Percentiles rank a stretch among this genome's conserved stretches.
Conservation (phyloP, 345 rosid species). For the Rhizophora apiculata region DNA sequence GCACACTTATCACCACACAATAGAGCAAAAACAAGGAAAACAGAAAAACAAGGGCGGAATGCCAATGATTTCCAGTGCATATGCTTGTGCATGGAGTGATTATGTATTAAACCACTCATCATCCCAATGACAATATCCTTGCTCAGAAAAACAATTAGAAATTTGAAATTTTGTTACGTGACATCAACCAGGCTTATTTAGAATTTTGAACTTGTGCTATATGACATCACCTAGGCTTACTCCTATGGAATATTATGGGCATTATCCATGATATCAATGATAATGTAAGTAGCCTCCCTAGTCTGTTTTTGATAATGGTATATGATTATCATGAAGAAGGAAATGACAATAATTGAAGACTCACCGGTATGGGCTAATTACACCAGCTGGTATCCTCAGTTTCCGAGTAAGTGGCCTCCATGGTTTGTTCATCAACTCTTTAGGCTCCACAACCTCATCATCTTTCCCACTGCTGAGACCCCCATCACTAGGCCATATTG, state of each 20-base stretch:
- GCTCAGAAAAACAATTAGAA: not conserved
- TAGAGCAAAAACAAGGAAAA: not conserved
- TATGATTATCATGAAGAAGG: not conserved
- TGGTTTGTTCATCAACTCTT: conserved; percentile 78
- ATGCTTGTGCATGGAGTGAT: not conserved
- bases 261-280: too few species aligned
- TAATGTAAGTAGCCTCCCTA: too few species aligned
- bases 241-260: too few species aligned
- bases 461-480: conserved; percentile 48
- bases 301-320: not conserved
- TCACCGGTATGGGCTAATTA: conserved; percentile 92
- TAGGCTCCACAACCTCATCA: conserved; percentile 56
- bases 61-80: not conserved
- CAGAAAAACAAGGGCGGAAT: too few species aligned
- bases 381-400: conserved; percentile 86
- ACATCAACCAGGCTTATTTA: not conserved
- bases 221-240: too few species aligned
- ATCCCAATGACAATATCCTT: not conserved
- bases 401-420: conserved; percentile 98
- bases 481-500: conserved; percentile 95
- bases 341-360: not conserved
- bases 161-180: not conserved
- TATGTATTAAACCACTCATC: not conserved
- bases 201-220: not conserved
- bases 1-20: not conserved